These are phyloP conservation scores for Brachypodium distachyon DNA, from an alignment of 202 grass and related monocot species.

Conservation along the genomic window DNA sequence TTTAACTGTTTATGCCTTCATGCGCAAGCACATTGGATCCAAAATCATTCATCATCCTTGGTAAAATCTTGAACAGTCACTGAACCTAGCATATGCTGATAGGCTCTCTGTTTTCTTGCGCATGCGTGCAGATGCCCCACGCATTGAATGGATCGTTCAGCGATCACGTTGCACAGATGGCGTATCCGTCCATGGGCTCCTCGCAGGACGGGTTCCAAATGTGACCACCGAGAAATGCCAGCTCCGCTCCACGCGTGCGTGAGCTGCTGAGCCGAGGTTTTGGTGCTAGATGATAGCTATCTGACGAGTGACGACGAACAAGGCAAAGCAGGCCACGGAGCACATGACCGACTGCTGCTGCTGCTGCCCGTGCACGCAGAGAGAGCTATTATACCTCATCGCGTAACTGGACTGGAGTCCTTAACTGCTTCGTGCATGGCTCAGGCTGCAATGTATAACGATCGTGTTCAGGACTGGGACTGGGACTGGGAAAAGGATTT, in stretches of 20 bases:
- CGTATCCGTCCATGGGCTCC: conserved; percentile 33
- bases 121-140: conserved; percentile 39
- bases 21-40: too few species aligned
- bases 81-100: background rate
- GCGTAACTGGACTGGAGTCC: conserved; percentile 11
- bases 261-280: conserved; percentile 12
- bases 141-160: conserved; percentile 51
- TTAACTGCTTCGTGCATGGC: conserved; percentile 4
- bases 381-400: conserved; percentile 17
- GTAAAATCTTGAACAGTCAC: background rate
- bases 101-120: background rate
- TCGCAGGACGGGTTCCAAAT: conserved; percentile 50
- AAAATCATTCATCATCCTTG: too few species aligned
- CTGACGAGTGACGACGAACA: conserved; percentile 16
- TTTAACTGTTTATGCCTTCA: too few species aligned
- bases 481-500: background rate
- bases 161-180: conserved; percentile 45
- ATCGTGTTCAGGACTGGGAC: conserved; percentile 25
- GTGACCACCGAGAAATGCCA: background rate
- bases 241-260: conserved; percentile 1
- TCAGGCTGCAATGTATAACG: background rate
- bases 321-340: background rate
- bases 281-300: background rate
- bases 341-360: conserved; percentile 23
- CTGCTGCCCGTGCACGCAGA: conserved; percentile 5